Evolutionary conservation across 1,284 basidiomycete species (phyloP).

Genomic region (Trametes hirsuta): DNA sequence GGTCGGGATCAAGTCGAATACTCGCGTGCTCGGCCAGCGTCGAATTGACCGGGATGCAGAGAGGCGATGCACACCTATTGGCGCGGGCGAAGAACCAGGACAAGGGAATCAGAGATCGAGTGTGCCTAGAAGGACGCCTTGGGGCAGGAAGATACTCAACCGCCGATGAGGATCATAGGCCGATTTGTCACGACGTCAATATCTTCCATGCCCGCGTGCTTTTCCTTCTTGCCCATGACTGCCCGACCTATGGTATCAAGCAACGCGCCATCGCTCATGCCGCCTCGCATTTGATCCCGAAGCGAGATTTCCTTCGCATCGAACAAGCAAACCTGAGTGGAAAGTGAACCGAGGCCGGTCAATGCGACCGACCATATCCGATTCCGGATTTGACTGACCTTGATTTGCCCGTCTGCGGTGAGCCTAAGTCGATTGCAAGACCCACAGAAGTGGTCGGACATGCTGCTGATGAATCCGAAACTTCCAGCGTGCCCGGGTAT

Average conservation of each 20-base stretch:
- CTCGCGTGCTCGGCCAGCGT: constrained; percentile 18
- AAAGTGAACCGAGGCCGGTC: not conserved
- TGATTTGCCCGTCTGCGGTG: constrained; percentile 89
- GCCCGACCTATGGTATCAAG: constrained; percentile 67
- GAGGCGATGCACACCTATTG: constrained; percentile 23
- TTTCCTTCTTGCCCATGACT: constrained; percentile 78
- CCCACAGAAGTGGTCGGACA: constrained; percentile 91
- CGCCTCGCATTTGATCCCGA: constrained; percentile 71
- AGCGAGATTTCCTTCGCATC: constrained; percentile 85
- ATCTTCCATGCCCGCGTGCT: constrained; percentile 83
- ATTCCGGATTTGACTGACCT: constrained; percentile 48
- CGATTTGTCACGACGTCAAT: constrained; percentile 78
- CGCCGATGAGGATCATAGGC: constrained; percentile 91
- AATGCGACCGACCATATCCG: not conserved
- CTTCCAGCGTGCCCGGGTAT: constrained; percentile 75
- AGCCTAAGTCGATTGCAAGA: constrained; percentile 85
- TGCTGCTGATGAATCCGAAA: constrained; percentile 89
- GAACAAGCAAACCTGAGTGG: constrained; percentile 78
- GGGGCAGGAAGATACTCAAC: constrained; percentile 57
- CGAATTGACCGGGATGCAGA: constrained; percentile 17
- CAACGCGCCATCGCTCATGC: constrained; percentile 67
- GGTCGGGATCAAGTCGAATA: constrained; percentile 7
- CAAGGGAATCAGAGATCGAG: constrained; percentile 20
- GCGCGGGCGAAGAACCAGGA: constrained; percentile 20
- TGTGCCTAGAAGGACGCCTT: constrained; percentile 28